These are phyloP conservation scores for Amoebophrya sp. DNA, from an alignment of 169 alveolate genomes.

Conservation along the genomic window DNA sequence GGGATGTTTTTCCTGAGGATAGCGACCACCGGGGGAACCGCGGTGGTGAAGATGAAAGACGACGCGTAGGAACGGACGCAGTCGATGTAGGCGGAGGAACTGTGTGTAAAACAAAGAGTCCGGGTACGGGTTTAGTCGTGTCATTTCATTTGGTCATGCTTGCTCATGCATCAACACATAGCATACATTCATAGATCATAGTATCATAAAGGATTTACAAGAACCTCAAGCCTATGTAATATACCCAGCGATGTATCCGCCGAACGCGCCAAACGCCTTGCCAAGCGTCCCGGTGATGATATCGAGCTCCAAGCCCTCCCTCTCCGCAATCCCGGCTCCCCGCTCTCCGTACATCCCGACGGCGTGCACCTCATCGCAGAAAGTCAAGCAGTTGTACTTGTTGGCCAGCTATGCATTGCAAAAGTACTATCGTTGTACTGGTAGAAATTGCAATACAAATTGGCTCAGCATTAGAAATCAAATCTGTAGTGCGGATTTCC, in stretches of 20 bases:
- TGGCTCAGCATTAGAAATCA: no score
- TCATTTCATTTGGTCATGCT: no score
- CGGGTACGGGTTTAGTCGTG: no score
- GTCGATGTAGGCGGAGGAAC: constrained; percentile 51
- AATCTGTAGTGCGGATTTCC: no score
- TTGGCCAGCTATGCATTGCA: constrained; percentile 68
- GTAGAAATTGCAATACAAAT: no score
- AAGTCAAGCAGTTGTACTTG: constrained; percentile 67
- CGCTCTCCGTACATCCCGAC: constrained; percentile 76
- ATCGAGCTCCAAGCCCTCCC: constrained; percentile 57
- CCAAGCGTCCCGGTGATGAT: constrained; percentile 78
- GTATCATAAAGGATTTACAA: no score
- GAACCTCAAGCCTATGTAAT: no score
- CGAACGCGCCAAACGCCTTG: constrained; percentile 77
- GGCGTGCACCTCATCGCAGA: constrained; percentile 80
- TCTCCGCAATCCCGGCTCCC: constrained; percentile 75
- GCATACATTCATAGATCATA: no score
- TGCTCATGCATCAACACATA: no score
- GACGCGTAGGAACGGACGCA: constrained; percentile 71
- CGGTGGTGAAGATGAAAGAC: constrained; percentile 75
- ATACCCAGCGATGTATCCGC: constrained; percentile 78
- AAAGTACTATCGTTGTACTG: no score
- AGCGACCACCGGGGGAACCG: constrained; percentile 72
- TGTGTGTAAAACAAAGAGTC: background rate
- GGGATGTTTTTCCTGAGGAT: no score